Evolutionary conservation across 371 early-diverging fungal species (phyloP).

Genomic region (Catenaria anguillulae): DNA sequence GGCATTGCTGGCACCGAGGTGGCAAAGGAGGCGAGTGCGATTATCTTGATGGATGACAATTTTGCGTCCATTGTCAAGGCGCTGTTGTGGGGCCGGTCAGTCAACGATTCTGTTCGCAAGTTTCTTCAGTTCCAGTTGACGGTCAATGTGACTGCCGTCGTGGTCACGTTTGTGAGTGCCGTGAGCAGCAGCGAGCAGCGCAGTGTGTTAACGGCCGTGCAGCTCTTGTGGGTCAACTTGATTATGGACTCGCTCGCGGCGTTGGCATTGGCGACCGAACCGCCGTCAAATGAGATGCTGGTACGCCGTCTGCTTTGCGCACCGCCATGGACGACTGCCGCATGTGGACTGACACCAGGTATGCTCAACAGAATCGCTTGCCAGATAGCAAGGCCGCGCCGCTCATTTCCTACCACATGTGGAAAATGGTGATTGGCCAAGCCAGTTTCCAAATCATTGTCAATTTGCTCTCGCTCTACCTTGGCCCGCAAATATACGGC

Average conservation of each 20-base stretch:
- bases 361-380: constrained; percentile 23
- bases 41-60: constrained; percentile 62
- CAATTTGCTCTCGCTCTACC: constrained; percentile 35
- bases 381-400: constrained; percentile 48
- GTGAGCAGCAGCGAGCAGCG: constrained; percentile 26
- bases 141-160: constrained; percentile 56
- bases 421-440: constrained; percentile 60
- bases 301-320: background rate
- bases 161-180: constrained; percentile 47
- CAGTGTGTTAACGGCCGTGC: constrained; percentile 51
- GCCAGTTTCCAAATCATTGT: constrained; percentile 42
- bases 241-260: constrained; percentile 71
- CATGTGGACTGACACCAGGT: no score
- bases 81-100: constrained; percentile 60
- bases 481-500: constrained; percentile 26
- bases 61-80: constrained; percentile 60
- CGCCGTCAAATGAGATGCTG: constrained; percentile 46
- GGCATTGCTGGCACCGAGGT: constrained; percentile 69
- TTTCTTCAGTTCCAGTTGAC: constrained; percentile 68
- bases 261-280: constrained; percentile 58
- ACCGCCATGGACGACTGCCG: no score
- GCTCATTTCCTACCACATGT: constrained; percentile 49
- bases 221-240: constrained; percentile 61
- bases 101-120: constrained; percentile 62
- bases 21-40: constrained; percentile 63